Conservation (phyloP, 202 grass and related monocot species). For the Carex arenaria region DNA sequence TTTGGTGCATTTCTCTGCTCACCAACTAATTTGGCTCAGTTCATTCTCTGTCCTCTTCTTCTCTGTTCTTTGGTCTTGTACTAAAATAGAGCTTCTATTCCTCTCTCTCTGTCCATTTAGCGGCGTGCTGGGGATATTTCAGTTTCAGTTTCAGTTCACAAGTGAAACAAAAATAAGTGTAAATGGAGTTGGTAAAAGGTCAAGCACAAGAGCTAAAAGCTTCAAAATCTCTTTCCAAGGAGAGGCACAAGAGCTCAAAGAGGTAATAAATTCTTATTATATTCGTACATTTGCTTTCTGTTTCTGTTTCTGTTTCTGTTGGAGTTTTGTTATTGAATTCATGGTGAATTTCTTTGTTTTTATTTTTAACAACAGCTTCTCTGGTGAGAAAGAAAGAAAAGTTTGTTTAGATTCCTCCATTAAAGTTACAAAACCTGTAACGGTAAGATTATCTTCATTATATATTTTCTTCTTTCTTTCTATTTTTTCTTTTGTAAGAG, state of each 20-base stretch:
- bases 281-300: conserved; percentile 20
- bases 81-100: neutral
- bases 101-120: conserved; percentile 19
- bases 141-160: conserved; percentile 30
- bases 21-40: conserved; percentile 28
- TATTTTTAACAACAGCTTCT: conserved; percentile 50
- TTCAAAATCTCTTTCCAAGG: conserved; percentile 38
- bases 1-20: conserved; percentile 30
- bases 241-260: conserved; percentile 48
- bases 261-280: conserved; percentile 32
- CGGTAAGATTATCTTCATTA: conserved; percentile 28
- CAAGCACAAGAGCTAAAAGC: conserved; percentile 43
- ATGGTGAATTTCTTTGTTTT: conserved; percentile 9
- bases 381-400: conserved; percentile 40
- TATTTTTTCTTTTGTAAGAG: conserved; percentile 3
- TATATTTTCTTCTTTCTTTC: neutral
- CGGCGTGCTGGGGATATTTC: conserved; percentile 16
- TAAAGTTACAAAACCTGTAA: conserved; percentile 34
- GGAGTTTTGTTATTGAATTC: neutral
- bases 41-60: conserved; percentile 6
- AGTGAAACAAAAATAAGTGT: neutral
- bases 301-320: conserved; percentile 17
- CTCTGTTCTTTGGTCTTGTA: conserved; percentile 6
- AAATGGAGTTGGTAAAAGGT: conserved; percentile 56
- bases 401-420: conserved; percentile 34